Base-by-base conservation (phyloP, 257 asterid genomes). In the Salvia rosmarinus region DNA sequence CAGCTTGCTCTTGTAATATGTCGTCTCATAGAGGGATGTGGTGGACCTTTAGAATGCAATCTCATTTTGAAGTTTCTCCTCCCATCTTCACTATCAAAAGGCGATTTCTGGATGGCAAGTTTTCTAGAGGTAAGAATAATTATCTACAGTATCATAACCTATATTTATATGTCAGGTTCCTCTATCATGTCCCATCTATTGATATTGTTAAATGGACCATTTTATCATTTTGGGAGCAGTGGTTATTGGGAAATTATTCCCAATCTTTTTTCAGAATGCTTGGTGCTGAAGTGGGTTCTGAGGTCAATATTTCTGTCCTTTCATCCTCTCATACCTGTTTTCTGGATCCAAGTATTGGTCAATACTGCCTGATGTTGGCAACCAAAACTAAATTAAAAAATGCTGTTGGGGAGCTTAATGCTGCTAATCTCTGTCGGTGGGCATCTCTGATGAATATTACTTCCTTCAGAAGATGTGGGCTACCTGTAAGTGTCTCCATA, bases 1-100 rank as follows among this genome's bases (percentile, higher is more conserved):
- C 99, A 95, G 84, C 95, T 95, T 73, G 99, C 97, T 64, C 89
- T 95, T 79, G 90, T 95, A 67, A 87, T 95, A 81, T 95, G 98
- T 70, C 98, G 85, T 77, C 98, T 95, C 81, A 67, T 83, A 43
- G 98, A 95, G 77, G 99, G 99, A 44, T 75, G 67, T 80, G 82
- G 93, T 75, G 99, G 98, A 40, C 82, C 86, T 55, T 77, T 88
- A 77, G 97, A 95, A 72, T 81, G 47, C 71, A 74, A 77, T 70
- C 91, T 95, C 68, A 79, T 95, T 69, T 81, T 85, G 16, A 95
- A 88, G 75, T 64, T 83, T 68, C 92, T 95, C 68, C 98, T 88
- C 72, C 99, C 99, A 6, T 87, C 96, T 79, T 91, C 97, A 59
- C 71, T 95, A 70, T 84, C 85, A 59, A 85, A 77, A 78, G 90